Percentiles rank a stretch among this genome's conserved stretches.
These are phyloP conservation scores for Verbena officinalis DNA, from an alignment of 257 asterid genomes.

Conservation along the genomic window DNA sequence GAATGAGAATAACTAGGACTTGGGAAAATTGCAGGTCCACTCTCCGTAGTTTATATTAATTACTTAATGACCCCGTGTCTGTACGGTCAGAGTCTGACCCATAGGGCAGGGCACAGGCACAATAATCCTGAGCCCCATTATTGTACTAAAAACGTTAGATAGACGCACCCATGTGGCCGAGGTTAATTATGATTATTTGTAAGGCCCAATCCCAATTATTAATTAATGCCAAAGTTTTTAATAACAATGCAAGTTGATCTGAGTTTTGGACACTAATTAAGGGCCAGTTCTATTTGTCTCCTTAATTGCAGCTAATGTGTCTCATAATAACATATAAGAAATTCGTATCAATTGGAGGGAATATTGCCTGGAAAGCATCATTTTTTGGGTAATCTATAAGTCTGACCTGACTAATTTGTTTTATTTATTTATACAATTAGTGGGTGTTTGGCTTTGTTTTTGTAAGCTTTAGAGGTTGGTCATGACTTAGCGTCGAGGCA, in stretches of 20 bases:
- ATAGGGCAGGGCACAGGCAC: too few species aligned
- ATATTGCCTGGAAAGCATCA: not conserved
- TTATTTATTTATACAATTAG: not conserved
- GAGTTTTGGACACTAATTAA: constrained; percentile 22
- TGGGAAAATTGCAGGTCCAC: constrained; percentile 8
- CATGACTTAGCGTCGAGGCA: not conserved
- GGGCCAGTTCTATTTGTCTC: constrained; percentile 35
- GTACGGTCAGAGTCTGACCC: constrained; percentile 24
- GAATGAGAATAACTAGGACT: not conserved
- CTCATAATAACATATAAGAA: not conserved
- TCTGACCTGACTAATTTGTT: not conserved
- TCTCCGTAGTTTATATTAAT: not conserved
- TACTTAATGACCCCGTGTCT: constrained; percentile 13
- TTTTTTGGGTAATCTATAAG: not conserved
- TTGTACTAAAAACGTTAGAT: constrained; percentile 21
- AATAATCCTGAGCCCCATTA: constrained; percentile 6
- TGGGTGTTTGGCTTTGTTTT: not conserved
- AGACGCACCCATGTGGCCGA: constrained; percentile 13
- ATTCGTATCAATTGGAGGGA: too few species aligned
- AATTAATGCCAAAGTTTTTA: not conserved
- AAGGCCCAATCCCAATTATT: not conserved
- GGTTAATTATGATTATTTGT: constrained; percentile 23
- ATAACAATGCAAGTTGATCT: not conserved
- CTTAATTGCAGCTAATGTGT: constrained; percentile 44
- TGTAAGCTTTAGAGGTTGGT: not conserved